These are phyloP conservation scores for Scheffersomyces lignicola DNA, from an alignment of 1,139 yeast genomes.

Conservation along the genomic window DNA sequence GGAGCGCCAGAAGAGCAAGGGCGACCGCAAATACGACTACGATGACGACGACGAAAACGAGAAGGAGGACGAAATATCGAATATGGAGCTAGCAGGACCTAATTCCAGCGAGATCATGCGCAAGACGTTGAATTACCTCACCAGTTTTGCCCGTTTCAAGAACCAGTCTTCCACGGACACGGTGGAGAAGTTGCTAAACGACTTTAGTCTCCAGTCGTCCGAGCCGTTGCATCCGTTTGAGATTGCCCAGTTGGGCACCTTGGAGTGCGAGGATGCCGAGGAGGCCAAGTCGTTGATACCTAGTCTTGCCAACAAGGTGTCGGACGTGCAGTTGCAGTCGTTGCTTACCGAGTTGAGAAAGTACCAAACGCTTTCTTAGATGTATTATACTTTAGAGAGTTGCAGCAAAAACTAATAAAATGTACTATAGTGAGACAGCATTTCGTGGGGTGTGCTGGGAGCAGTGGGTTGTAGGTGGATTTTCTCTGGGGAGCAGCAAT, in stretches of 20 bases:
- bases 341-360: constrained; percentile 83
- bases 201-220: constrained; percentile 57
- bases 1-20: constrained; percentile 54
- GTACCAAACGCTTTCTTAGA: constrained; percentile 45
- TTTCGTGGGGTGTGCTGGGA: no score
- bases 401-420: neutral
- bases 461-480: no score
- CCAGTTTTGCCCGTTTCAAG: constrained; percentile 85
- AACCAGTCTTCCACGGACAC: constrained; percentile 93
- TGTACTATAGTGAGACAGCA: constrained; percentile 5
- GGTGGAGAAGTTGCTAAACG: constrained; percentile 79
- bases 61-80: constrained; percentile 63
- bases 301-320: constrained; percentile 73
- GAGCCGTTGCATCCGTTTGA: constrained; percentile 90
- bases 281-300: constrained; percentile 96
- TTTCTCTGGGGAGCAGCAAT: no score
- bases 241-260: constrained; percentile 88
- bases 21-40: constrained; percentile 28
- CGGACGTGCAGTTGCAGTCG: constrained; percentile 85
- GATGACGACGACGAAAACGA: constrained; percentile 44
- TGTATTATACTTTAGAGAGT: constrained; percentile 6
- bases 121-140: constrained; percentile 85
- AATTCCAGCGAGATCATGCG: constrained; percentile 71
- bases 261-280: constrained; percentile 95
- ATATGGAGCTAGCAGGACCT: constrained; percentile 69